These are phyloP conservation scores for Tuber calosporum DNA, from an alignment of 495 filamentous ascomycete species.

Conservation along the genomic window DNA sequence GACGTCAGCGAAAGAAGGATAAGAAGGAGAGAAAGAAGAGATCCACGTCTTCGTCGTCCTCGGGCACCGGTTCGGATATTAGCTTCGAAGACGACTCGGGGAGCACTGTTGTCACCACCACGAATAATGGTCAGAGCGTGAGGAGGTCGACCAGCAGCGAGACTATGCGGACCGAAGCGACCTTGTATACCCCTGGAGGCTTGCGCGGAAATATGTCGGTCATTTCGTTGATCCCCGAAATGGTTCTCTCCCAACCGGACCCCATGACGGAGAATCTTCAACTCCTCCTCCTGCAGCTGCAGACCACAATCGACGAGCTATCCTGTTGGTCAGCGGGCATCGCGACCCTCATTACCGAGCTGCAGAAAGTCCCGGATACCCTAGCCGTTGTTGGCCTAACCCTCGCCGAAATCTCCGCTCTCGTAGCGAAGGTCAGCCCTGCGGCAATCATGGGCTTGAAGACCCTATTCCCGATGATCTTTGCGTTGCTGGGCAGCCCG, in stretches of 20 bases:
- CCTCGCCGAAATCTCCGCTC: slow-evolving; percentile 77
- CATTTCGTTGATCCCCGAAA: slow-evolving; percentile 28
- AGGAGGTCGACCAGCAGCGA: slow-evolving; percentile 17
- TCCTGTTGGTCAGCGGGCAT: slow-evolving; percentile 36
- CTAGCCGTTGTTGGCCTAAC: slow-evolving; percentile 91
- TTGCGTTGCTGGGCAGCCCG: slow-evolving; percentile 77
- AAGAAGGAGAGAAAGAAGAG: slow-evolving; percentile 35
- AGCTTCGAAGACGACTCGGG: slow-evolving; percentile 12
- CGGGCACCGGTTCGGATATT: slow-evolving; percentile 5
- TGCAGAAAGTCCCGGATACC: slow-evolving; percentile 86
- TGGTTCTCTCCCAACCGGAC: slow-evolving; percentile 27
- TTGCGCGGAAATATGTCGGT: slow-evolving; percentile 24
- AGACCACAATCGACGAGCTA: slow-evolving; percentile 39
- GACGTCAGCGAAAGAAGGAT: slow-evolving; percentile 28
- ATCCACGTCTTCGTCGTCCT: slow-evolving; percentile 13
- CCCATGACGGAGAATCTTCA: slow-evolving; percentile 30
- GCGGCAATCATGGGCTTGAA: slow-evolving; percentile 68
- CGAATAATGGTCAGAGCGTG: not conserved
- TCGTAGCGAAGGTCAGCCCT: slow-evolving; percentile 78
- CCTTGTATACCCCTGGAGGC: slow-evolving; percentile 12
- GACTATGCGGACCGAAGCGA: slow-evolving; percentile 20
- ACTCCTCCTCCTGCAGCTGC: slow-evolving; percentile 31
- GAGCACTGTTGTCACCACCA: slow-evolving; percentile 15
- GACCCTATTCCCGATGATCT: slow-evolving; percentile 69
- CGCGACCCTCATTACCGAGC: slow-evolving; percentile 69